A percentile compares a stretch with the other conserved stretches of the same genome.
These are phyloP conservation scores for Paratinospora sagittata DNA, from an alignment of 164 flowering plant species.

Conservation along the genomic window DNA sequence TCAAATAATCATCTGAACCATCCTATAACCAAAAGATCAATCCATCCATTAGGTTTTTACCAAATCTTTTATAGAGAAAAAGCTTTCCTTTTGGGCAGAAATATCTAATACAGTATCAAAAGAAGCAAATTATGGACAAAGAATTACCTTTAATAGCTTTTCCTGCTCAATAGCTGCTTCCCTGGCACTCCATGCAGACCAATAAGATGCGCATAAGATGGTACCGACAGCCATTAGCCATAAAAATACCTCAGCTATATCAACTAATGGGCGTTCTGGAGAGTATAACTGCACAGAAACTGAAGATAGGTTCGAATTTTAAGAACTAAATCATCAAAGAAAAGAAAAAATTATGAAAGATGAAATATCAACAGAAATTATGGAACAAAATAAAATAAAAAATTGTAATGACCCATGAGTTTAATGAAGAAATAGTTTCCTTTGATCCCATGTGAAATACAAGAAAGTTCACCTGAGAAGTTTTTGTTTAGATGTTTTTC, in stretches of 20 bases:
- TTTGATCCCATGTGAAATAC: not conserved
- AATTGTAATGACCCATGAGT: too few relatives aligned
- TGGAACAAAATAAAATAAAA: too few relatives aligned
- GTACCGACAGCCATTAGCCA: constrained; percentile 99
- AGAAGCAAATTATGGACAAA: not conserved
- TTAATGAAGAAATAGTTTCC: not conserved
- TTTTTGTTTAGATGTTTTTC: constrained; percentile 39
- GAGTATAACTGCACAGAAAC: constrained; percentile 91
- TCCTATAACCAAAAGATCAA: constrained; percentile 53
- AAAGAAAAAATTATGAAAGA: not conserved
- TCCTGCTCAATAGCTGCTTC: constrained; percentile 94
- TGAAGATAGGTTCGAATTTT: too few relatives aligned
- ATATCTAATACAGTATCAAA: too few relatives aligned
- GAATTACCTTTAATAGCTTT: constrained; percentile 66
- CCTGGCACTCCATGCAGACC: constrained; percentile 95
- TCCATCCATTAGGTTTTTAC: constrained; percentile 1
- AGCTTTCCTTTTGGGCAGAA: not conserved
- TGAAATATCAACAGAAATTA: constrained; percentile 1
- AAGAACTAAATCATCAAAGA: too few relatives aligned
- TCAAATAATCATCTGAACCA: constrained; percentile 55
- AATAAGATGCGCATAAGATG: constrained; percentile 84
- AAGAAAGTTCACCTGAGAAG: constrained; percentile 45
- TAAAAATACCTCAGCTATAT: constrained; percentile 94
- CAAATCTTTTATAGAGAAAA: not conserved
- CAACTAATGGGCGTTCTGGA: constrained; percentile 77